Evolutionary conservation across 805 yeast genomes (phyloP), one percentile per base, ranked within the genome.

Genomic region (Tanozyma kutaoensis): DNA sequence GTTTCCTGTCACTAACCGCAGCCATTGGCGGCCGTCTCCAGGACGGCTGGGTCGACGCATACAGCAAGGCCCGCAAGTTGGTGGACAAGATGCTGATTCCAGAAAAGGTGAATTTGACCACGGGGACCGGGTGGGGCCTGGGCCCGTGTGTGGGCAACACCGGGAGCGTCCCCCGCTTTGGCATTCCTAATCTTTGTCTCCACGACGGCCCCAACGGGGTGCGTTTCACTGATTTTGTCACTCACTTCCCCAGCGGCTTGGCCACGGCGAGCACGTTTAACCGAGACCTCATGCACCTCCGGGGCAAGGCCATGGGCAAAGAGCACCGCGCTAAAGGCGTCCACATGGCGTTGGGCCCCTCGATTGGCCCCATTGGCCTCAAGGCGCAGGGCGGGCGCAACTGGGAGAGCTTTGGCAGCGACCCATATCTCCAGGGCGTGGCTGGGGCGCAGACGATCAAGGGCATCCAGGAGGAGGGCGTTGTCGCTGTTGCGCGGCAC

Each of bases 151-250:
- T 69, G 19, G 78, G 77, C 2, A 72, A 71, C 39, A 69, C 76
- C 0, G 77, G 77, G 0, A 52, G 66, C 5, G 62, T 71, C 24
- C 72, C 72, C 14, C 46, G 76, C 17, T 48, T 71, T 15, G 68
- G 66, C 6, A 65, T 70, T 28, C 69, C 71, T 3, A 56, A 66
- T 8, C 43, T 73, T 10, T 72, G 79, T 37, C 52, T 71, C 16
- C 77, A 72, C 37, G 77, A 72, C 48, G 76, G 76, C 4, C 76
- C 76, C 5, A 60, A 65, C 34, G 79, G 79, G 8, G 69, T 72
- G 12, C 50, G 76, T 31, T 59, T 56, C 28, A 62, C 77, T 5
- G 78, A 72, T 39, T 62, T 62, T 37, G 65, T 62, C 16, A 66
- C 76, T 1, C 58, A 61, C 20, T 72, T 64, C 32, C 77, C 79